Percentiles rank a stretch among this genome's conserved stretches.
Conservation (phyloP, 1,284 basidiomycete genomes). For the Rhizoctonia solani region DNA sequence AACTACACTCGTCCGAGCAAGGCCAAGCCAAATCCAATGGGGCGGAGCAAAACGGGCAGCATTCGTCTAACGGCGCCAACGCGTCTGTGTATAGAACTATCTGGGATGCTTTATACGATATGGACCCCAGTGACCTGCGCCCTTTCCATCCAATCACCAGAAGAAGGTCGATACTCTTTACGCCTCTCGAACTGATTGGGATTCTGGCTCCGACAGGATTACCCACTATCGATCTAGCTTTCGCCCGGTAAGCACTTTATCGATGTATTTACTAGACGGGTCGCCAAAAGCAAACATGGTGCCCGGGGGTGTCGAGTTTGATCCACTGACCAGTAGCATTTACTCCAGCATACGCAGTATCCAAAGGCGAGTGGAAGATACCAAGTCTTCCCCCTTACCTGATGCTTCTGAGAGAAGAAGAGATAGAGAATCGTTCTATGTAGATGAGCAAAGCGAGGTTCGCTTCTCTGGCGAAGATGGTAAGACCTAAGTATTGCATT, state of each 20-base stretch:
- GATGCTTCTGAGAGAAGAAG: constrained; percentile 3
- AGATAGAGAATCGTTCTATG: background rate
- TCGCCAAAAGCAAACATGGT: background rate
- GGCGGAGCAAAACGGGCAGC: background rate
- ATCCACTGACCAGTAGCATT: too few relatives aligned
- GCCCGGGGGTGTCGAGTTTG: background rate
- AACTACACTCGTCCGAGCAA: too few relatives aligned
- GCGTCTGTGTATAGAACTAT: constrained; percentile 43
- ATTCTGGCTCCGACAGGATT: background rate
- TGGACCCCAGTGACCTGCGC: constrained; percentile 77
- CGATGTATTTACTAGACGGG: background rate
- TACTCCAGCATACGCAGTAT: background rate
- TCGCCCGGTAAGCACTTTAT: background rate
- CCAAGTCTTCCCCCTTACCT: constrained; percentile 7
- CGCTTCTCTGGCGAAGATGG: background rate
- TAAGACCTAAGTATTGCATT: too few relatives aligned
- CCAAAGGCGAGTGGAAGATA: constrained; percentile 10
- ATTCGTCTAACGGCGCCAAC: background rate
- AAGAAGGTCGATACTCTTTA: constrained; percentile 51
- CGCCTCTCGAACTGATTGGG: constrained; percentile 20
- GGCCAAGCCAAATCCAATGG: too few relatives aligned
- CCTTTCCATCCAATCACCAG: constrained; percentile 82
- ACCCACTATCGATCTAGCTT: constrained; percentile 14
- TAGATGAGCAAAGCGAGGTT: background rate
- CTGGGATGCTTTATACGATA: constrained; percentile 75